These are phyloP conservation scores for Saussurea involucrata DNA, from an alignment of 129 eudicot species.

Conservation along the genomic window DNA sequence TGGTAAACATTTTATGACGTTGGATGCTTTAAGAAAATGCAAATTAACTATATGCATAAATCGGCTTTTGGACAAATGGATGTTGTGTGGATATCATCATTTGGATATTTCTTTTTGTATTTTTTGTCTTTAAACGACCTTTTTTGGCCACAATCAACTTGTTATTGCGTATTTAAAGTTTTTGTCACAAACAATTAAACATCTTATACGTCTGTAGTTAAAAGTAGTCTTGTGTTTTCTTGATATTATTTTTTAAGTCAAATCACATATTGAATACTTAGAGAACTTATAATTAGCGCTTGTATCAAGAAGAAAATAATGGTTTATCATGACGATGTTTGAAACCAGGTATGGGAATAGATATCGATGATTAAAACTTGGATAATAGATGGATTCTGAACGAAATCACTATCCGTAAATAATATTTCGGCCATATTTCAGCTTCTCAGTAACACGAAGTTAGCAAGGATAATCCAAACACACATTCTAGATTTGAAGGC, in stretches of 20 bases:
- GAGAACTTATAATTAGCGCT: no score
- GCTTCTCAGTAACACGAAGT: not conserved
- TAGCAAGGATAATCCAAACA: no score
- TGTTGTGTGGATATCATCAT: conserved; percentile 18
- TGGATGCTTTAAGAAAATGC: not conserved
- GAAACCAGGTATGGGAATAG: not conserved
- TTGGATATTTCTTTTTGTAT: not conserved
- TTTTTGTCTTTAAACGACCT: not conserved
- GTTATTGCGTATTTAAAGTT: not conserved
- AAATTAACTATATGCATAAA: not conserved
- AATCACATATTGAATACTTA: not conserved
- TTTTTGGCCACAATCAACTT: not conserved
- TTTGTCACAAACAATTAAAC: not conserved
- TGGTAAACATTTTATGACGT: conserved; percentile 6
- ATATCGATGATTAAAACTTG: not conserved
- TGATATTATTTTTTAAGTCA: not conserved
- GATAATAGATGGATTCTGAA: not conserved
- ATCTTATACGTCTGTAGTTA: not conserved
- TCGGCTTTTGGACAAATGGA: conserved; percentile 1
- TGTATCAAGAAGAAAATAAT: not conserved
- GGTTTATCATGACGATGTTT: not conserved
- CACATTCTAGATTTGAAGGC: no score
- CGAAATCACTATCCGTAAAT: not conserved
- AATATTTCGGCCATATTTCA: not conserved
- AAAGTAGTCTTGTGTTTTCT: not conserved